These are phyloP conservation scores for Pleurotus tuoliensis DNA, from an alignment of 768 basidiomycete species.

Conservation along the genomic window DNA sequence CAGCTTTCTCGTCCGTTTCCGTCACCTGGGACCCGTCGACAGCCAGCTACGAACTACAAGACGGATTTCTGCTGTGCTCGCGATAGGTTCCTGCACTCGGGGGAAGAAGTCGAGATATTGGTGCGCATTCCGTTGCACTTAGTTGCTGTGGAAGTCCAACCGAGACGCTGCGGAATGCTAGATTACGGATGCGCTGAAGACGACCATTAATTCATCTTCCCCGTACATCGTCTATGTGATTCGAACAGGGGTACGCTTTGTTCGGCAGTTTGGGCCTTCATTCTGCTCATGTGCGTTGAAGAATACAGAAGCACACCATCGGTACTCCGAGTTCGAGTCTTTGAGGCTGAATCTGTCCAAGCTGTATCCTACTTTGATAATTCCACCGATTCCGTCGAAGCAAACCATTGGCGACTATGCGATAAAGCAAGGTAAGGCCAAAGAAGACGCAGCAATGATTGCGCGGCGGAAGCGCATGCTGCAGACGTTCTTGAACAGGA, in stretches of 20 bases:
- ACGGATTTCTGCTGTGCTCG: conserved; percentile 74
- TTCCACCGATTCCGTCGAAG: conserved; percentile 97
- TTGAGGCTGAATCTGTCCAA: conserved; percentile 78
- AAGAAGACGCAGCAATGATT: conserved; percentile 92
- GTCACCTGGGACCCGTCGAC: conserved; percentile 53
- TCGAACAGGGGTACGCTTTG: conserved; percentile 65
- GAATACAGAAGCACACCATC: conserved; percentile 79
- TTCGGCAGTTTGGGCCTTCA: conserved; percentile 5
- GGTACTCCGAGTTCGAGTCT: conserved; percentile 98
- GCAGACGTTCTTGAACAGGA: conserved; percentile 89
- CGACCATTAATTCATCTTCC: conserved; percentile 78
- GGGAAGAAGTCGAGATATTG: conserved; percentile 77
- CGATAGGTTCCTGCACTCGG: conserved; percentile 76
- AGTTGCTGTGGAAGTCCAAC: background rate
- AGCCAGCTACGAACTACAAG: conserved; percentile 54
- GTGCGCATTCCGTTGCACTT: conserved; percentile 37
- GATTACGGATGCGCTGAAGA: conserved; percentile 97
- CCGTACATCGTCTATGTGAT: conserved; percentile 96
- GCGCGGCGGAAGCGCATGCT: conserved; percentile 90
- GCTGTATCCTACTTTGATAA: conserved; percentile 93
- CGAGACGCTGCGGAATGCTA: conserved; percentile 24
- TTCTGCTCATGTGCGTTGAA: conserved; percentile 25
- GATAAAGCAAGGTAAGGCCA: conserved; percentile 93
- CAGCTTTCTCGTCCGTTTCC: conserved; percentile 43
- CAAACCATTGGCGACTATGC: conserved; percentile 96